Evolutionary conservation across 768 basidiomycete species (phyloP), one percentile per base, ranked within the genome.

Genomic region (Serendipita sp.): DNA sequence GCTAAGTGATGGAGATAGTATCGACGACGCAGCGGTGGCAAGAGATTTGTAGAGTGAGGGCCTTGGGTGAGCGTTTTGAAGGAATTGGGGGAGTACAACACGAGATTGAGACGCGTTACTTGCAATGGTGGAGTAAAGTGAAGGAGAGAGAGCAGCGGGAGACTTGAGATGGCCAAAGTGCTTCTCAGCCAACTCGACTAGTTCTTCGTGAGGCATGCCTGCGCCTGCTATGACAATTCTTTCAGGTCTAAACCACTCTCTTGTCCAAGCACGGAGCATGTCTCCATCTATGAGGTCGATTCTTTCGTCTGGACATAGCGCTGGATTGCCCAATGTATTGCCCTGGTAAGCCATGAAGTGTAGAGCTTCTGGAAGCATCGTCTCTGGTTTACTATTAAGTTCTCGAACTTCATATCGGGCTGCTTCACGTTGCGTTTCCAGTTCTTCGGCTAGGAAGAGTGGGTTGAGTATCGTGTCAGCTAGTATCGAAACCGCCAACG

Each of bases 171-270:
- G 81, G 10, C 90, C 87, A 68, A 98, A 96, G 71, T 88, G 81
- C 73, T 87, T 85, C 73, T 94, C 84, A 0, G 83, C 81, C 60
- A 96, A 78, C 68, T 91, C 87, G 28, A 97, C 90, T 18, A 99
- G 80, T 67, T 91, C 80, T 68, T 89, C 84, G 71, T 98, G 96
- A 8, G 79, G 81, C 82, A 99, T 87, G 8, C 96, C 96, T 0
- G 91, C 88, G 10, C 91, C 94, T 3, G 95, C 92, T 65, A 98
- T 80, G 45, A 98, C 94, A 83, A 99, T 96, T 64, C 90, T 78
- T 71, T 97, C 95, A 0, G 96, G 95, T 60, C 83, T 78, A 73
- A 91, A 97, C 93, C 92, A 96, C 45, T 85, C 81, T 64, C 76
- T 76, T 78, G 88, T 84, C 66, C 79, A 87, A 3, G 78, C 75